Percentiles rank a stretch among this genome's conserved stretches.
Conservation (phyloP, 495 filamentous ascomycete species). For the Collariella sp. region DNA sequence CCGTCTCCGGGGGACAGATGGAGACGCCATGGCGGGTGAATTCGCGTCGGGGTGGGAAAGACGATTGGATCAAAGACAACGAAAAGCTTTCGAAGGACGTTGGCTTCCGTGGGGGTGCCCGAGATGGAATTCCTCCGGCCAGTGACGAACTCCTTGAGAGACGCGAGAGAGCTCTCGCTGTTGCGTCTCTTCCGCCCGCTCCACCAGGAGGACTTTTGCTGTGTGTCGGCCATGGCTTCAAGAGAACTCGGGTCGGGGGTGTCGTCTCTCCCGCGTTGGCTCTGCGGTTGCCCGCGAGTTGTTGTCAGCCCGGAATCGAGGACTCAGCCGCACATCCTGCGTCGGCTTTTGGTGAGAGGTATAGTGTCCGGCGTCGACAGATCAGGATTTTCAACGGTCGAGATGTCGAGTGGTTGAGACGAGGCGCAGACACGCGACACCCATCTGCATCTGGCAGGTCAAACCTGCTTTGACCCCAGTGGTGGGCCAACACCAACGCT, state of each 20-base stretch:
- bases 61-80: neutral
- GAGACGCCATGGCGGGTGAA: neutral
- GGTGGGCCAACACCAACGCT: neutral
- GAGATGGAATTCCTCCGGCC: constrained; percentile 8
- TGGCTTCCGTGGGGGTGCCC: neutral
- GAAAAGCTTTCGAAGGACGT: constrained; percentile 2
- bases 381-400: neutral
- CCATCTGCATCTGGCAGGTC: neutral
- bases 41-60: neutral
- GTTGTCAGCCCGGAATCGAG: neutral
- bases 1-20: neutral
- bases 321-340: constrained; percentile 6
- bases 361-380: neutral
- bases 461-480: neutral
- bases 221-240: neutral
- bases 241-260: neutral
- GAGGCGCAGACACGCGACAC: neutral
- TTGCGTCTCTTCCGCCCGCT: constrained; percentile 5
- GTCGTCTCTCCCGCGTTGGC: neutral
- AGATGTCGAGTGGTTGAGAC: neutral
- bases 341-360: neutral
- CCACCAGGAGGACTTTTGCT: constrained; percentile 8
- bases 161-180: constrained; percentile 5
- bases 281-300: neutral
- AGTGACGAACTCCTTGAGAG: neutral